Base-by-base conservation (phyloP, 176 grass and related monocot genomes). In the Triticum monococcum region DNA sequence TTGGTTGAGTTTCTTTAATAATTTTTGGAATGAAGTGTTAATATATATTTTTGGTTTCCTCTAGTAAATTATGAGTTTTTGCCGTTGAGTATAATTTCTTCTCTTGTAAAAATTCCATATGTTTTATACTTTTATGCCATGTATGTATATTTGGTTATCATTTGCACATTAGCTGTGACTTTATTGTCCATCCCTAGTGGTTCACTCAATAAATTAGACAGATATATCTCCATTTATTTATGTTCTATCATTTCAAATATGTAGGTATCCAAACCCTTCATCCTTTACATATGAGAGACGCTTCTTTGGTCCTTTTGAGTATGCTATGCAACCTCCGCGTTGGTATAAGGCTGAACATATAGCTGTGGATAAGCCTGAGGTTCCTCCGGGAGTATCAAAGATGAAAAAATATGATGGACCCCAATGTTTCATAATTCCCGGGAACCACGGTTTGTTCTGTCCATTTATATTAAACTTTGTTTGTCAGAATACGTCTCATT, bases 341-440 rank as follows among this genome's bases (percentile, higher is more conserved):
- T 93, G 89, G 89, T 98, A 95, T 77, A 93, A 50, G 23, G 18
- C 91, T 78, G 95, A 98, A 91, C 93, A 98, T 90, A 98, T 98
- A 87, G 91, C 93, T 84, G 83, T 98, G 68, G 88, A 93, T 75
- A 98, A 98, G 57, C 95, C 95, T 85, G 93, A 95, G 78, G 64
- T 92, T 92, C 95, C 95, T 50, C 69, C n/a, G 50, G 89, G 93
- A 20, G 68, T 98, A 75, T 93, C 91, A 80, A 87, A 92, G 46
- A 81, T 98, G 73, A 92, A 80, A 35, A 82, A 90, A 70, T 98
- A 98, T 87, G 86, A 71, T 81, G 95, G 95, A 41, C 95, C 95
- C 67, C 93, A 98, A 57, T 95, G 95, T 87, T 98, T 98, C 69
- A 89, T 98, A 85, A 98, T 98, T 92, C 95, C 95, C 22, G 95